These are phyloP conservation scores for Aspergillus spinulosporus DNA, from an alignment of 2,329 filamentous ascomycete species.

Conservation along the genomic window DNA sequence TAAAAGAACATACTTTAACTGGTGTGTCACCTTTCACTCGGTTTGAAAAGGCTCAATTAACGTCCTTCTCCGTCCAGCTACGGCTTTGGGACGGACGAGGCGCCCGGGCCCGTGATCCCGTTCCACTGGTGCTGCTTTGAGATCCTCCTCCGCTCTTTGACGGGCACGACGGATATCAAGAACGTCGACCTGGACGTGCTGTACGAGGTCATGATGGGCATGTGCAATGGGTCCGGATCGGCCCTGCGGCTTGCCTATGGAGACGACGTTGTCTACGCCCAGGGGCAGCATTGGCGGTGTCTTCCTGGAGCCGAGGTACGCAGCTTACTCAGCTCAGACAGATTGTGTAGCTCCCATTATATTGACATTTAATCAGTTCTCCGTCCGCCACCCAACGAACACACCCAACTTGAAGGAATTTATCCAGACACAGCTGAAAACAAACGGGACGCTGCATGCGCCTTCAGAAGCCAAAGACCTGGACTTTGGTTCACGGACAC, in stretches of 20 bases:
- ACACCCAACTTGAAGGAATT: slow-evolving; percentile 13
- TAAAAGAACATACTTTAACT: slow-evolving; percentile 17
- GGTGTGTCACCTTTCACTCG: slow-evolving; percentile 11
- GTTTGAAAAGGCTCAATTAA: slow-evolving; percentile 2
- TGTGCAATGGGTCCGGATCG: slow-evolving; percentile 18
- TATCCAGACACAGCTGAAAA: slow-evolving; percentile 12
- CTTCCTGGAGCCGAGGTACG: slow-evolving; percentile 23
- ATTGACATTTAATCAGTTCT: slow-evolving; percentile 15
- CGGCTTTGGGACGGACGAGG: slow-evolving; percentile 21
- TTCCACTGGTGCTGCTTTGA: slow-evolving; percentile 27
- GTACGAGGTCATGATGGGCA: slow-evolving; percentile 20
- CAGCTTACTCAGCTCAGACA: neutral
- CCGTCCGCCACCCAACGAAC: slow-evolving; percentile 20
- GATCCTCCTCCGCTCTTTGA: slow-evolving; percentile 22
- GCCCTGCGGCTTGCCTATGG: slow-evolving; percentile 23
- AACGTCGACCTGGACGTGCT: slow-evolving; percentile 20
- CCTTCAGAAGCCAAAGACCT: slow-evolving; percentile 6
- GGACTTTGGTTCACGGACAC: slow-evolving; percentile 12
- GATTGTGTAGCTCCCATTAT: no score
- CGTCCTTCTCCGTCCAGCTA: slow-evolving; percentile 16
- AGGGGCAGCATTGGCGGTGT: slow-evolving; percentile 27
- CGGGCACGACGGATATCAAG: slow-evolving; percentile 15
- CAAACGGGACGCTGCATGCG: slow-evolving; percentile 10
- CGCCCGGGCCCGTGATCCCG: slow-evolving; percentile 23
- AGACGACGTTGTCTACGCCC: slow-evolving; percentile 19